Evolutionary conservation across 768 basidiomycete species (phyloP).

Genomic region (Hypholoma sublateritium): DNA sequence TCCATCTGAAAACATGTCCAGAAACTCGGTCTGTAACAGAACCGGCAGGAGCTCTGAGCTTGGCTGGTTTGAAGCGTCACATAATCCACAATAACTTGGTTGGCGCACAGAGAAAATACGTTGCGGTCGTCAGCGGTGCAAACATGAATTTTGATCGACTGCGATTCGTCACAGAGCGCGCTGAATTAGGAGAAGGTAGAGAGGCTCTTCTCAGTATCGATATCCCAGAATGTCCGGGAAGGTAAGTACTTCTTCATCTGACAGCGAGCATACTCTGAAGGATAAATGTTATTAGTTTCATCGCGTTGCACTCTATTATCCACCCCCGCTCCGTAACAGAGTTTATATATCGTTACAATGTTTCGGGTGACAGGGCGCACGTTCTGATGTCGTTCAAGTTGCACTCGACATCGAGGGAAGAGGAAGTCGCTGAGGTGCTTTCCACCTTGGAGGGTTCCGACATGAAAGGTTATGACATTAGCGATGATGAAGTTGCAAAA

Average conservation of each 20-base stretch:
- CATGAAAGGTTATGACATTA: constrained; percentile 88
- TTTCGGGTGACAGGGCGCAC: constrained; percentile 67
- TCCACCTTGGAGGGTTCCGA: constrained; percentile 58
- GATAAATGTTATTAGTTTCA: constrained; percentile 56
- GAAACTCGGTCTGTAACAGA: constrained; percentile 97
- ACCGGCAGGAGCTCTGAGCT: constrained; percentile 89
- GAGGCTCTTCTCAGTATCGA: constrained; percentile 94
- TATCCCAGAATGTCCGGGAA: constrained; percentile 91
- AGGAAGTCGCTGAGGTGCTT: constrained; percentile 68
- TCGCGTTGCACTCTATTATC: constrained; percentile 82
- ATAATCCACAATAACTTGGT: constrained; percentile 80
- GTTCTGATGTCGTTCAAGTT: constrained; percentile 92
- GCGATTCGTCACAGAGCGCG: constrained; percentile 97
- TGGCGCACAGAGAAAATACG: constrained; percentile 84
- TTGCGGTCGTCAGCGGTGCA: constrained; percentile 91
- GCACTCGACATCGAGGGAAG: constrained; percentile 52
- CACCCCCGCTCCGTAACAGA: constrained; percentile 93
- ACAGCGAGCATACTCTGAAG: neutral
- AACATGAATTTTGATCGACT: constrained; percentile 99
- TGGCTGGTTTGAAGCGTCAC: constrained; percentile 90
- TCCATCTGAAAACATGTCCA: constrained; percentile 23
- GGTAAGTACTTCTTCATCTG: constrained; percentile 44
- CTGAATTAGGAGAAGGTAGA: constrained; percentile 92
- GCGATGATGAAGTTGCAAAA: constrained; percentile 94
- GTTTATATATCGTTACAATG: constrained; percentile 90